Base-by-base conservation (phyloP, 2,329 filamentous ascomycete genomes). In the Diaporthe caulivora region DNA sequence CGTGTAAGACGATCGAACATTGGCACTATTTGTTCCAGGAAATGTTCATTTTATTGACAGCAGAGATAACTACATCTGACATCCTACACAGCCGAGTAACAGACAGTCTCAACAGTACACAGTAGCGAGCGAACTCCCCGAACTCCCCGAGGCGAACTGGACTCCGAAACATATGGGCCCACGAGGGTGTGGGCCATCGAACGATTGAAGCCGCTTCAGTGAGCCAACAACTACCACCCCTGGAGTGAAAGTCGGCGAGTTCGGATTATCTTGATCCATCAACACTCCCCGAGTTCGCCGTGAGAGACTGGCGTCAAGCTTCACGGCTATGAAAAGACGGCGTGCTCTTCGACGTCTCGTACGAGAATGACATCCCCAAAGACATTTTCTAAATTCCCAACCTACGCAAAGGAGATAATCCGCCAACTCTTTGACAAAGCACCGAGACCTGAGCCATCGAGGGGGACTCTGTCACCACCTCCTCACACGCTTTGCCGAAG, bases 111-210 rank as follows among this genome's bases (percentile, higher is more conserved):
- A 47, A 6, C 29, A 37, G 44, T 34, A n/a, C 15, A 34, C n/a
- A n/a, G n/a, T n/a, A n/a, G n/a, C n/a, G 2, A 37, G 21, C 29
- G 47, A 49, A 11, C 10, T 5, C 18, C 34, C 60, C 60, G 60
- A 64, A 64, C 24, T 64, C 60, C 26, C 60, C 60, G 60, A 64
- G 60, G 24, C 9, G 18, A 24, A 62, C 40, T 31, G 11, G 3
- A 15, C 37, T 62, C 57, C 57, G 57, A 44, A 62, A 47, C 21
- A 42, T 15, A 42, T 44, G 60, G 40, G 18, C 42, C 60, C 60
- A 51, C 21, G 5, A 65, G 44, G n/a, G n/a, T n/a, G n/a, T 13
- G 42, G 13, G 44, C 49, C 60, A 34, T 47, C 7, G 6, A 34
- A 5, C 9, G 26, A 15, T 17, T 15, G 57, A n/a, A 31, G 26